Conservation (phyloP, 1,284 basidiomycete species). For the Boletus smithii region DNA sequence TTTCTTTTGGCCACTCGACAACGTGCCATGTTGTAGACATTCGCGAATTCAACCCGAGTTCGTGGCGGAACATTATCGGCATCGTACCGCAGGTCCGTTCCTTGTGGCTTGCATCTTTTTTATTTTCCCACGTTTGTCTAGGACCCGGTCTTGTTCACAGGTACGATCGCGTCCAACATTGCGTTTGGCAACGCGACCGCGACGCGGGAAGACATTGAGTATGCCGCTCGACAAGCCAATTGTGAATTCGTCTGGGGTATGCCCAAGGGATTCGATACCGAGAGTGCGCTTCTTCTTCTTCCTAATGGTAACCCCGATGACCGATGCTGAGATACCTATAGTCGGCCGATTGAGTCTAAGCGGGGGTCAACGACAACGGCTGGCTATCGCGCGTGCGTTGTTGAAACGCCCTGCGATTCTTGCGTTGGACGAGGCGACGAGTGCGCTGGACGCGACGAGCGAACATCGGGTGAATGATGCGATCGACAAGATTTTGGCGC, state of each 20-base stretch:
- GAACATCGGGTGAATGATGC: slow-evolving; percentile 87
- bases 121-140: slow-evolving; percentile 27
- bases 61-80: slow-evolving; percentile 85
- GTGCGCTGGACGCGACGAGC: slow-evolving; percentile 85
- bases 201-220: slow-evolving; percentile 80
- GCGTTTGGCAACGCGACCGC: slow-evolving; percentile 79
- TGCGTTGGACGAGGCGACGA: slow-evolving; percentile 80
- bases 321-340: too few species aligned
- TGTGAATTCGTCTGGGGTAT: slow-evolving; percentile 95
- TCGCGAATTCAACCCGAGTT: slow-evolving; percentile 74
- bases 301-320: too few species aligned
- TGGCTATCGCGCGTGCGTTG: slow-evolving; percentile 79
- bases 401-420: slow-evolving; percentile 83
- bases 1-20: neutral
- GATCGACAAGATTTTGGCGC: slow-evolving; percentile 80
- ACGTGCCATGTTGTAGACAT: slow-evolving; percentile 54
- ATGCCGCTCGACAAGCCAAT: slow-evolving; percentile 86
- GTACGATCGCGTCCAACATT: slow-evolving; percentile 91
- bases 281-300: too few species aligned
- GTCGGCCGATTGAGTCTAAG: slow-evolving; percentile 73
- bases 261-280: slow-evolving; percentile 80
- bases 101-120: neutral
- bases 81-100: slow-evolving; percentile 72
- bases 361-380: slow-evolving; percentile 70
- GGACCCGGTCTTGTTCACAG: slow-evolving; percentile 78